Conservation (phyloP, 495 filamentous ascomycete species). For the Hypoxylon rickii region DNA sequence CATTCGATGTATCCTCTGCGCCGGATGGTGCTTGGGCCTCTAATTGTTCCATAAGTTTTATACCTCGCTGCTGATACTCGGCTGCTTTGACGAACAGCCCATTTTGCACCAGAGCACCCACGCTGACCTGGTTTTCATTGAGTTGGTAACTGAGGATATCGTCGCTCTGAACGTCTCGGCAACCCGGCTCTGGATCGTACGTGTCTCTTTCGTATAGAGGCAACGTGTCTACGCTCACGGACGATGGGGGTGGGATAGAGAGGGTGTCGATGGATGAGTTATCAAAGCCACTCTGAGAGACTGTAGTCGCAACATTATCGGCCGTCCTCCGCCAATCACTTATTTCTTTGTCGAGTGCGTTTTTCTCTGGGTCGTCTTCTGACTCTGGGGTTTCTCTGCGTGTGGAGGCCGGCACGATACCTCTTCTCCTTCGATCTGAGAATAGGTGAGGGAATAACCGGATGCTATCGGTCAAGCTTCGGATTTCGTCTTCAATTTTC, state of each 20-base stretch:
- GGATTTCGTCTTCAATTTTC: constrained; percentile 27
- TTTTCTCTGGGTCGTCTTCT: constrained; percentile 8
- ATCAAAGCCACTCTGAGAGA: constrained; percentile 14
- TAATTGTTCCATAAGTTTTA: constrained; percentile 21
- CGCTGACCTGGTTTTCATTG: constrained; percentile 21
- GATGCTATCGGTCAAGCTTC: constrained; percentile 22
- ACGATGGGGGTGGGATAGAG: not conserved
- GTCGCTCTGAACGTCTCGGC: constrained; percentile 5
- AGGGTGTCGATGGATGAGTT: constrained; percentile 6
- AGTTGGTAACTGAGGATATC: constrained; percentile 19
- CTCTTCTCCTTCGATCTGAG: not conserved
- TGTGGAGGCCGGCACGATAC: not conserved
- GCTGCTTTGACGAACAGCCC: constrained; percentile 22
- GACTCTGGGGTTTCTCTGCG: not conserved
- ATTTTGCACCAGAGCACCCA: constrained; percentile 9
- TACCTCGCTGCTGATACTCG: constrained; percentile 24
- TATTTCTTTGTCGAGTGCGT: constrained; percentile 20
- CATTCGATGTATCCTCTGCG: not conserved
- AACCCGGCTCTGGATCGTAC: constrained; percentile 22
- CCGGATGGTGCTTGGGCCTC: not conserved
- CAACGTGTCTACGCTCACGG: constrained; percentile 18
- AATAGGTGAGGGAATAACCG: constrained; percentile 11
- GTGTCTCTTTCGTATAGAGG: constrained; percentile 18
- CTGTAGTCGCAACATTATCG: constrained; percentile 24
- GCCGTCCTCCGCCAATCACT: constrained; percentile 27